A percentile compares a stretch with the other conserved stretches of the same genome.
Conservation (phyloP, 169 alveolate genomes). For the Blepharisma undulans region DNA sequence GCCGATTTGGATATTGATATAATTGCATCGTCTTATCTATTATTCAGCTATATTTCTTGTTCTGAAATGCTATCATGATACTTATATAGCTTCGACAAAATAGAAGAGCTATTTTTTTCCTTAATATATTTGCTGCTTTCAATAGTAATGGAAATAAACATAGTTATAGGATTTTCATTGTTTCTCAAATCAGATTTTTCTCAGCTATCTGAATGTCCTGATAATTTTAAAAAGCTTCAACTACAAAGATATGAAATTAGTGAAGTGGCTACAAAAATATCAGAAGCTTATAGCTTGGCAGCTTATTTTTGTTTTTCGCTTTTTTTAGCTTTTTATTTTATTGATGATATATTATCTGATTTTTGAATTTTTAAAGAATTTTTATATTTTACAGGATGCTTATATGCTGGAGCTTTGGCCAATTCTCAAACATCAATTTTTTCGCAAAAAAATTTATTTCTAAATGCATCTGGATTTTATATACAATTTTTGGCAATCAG, state of each 20-base stretch:
- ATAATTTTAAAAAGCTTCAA: background rate
- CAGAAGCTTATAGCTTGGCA: background rate
- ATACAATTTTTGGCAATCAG: background rate
- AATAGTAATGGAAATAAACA: background rate
- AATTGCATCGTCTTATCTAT: background rate
- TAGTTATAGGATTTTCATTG: background rate
- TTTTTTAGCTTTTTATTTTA: background rate
- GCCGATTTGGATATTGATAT: background rate
- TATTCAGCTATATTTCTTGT: background rate
- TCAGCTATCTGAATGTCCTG: background rate
- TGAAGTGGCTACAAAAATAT: background rate
- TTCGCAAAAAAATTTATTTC: background rate
- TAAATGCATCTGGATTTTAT: background rate
- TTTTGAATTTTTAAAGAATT: background rate
- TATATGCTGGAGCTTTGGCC: background rate
- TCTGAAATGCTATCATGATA: background rate
- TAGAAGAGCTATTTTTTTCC: background rate
- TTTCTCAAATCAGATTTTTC: background rate
- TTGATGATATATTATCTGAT: background rate
- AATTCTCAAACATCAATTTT: background rate
- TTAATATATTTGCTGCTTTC: background rate
- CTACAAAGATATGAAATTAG: background rate
- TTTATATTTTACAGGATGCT: background rate
- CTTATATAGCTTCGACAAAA: background rate
- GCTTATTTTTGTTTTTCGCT: background rate